phyloP scores from a whole-genome alignment of 495 filamentous ascomycete species.

The Penicillium macrosclerotiorum region DNA sequence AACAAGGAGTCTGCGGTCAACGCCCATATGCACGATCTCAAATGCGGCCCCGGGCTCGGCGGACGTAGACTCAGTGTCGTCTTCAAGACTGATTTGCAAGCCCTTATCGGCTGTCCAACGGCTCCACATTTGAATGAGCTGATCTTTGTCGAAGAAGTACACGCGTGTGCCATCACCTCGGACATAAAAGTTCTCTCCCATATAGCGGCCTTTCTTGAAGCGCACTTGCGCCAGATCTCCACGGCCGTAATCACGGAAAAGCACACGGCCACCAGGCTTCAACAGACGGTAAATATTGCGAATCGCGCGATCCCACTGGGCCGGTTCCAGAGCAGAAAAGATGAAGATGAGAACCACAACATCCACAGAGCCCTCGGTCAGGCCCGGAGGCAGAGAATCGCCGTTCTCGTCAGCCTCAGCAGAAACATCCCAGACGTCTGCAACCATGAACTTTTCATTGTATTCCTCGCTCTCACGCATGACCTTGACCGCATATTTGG shows the following conservation, averaged over 20 bases:
- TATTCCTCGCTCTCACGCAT: constrained; percentile 72
- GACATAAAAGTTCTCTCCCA: constrained; percentile 96
- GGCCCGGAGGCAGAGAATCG: constrained; percentile 62
- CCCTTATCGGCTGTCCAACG: constrained; percentile 43
- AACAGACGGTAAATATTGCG: constrained; percentile 76
- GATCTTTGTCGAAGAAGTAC: constrained; percentile 90
- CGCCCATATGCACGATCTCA: constrained; percentile 71
- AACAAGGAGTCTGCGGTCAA: constrained; percentile 84
- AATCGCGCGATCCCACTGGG: constrained; percentile 80
- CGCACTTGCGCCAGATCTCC: constrained; percentile 95
- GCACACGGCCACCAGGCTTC: constrained; percentile 83
- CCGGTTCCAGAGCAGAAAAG: constrained; percentile 84
- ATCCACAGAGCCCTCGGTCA: constrained; percentile 77
- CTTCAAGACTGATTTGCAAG: constrained; percentile 21
- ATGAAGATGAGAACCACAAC: constrained; percentile 94
- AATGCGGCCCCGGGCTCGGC: constrained; percentile 43
- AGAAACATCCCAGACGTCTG: constrained; percentile 90
- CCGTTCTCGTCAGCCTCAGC: constrained; percentile 40
- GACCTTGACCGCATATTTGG: constrained; percentile 82
- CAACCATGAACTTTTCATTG: constrained; percentile 64
- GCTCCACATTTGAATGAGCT: constrained; percentile 79
- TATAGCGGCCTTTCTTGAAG: constrained; percentile 88
- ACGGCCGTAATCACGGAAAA: constrained; percentile 94
- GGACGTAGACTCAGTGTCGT: constrained; percentile 7
- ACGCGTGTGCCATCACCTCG: constrained; percentile 93